These are phyloP conservation scores for Lodderomyces pseudojiufengensis DNA, from an alignment of 1,139 yeast genomes.

Conservation along the genomic window DNA sequence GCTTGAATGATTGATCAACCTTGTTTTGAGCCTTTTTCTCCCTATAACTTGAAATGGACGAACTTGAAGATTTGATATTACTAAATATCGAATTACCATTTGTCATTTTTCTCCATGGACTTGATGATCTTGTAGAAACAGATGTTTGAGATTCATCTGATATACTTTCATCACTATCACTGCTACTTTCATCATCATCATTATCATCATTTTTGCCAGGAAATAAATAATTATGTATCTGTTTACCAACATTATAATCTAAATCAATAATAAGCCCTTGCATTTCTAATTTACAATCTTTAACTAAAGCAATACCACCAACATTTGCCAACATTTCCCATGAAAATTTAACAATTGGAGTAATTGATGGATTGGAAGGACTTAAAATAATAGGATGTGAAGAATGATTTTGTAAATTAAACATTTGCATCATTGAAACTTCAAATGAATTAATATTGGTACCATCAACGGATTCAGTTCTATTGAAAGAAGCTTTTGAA, in stretches of 20 bases:
- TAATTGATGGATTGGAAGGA: constrained; percentile 36
- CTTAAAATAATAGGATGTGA: constrained; percentile 69
- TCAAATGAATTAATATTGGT: constrained; percentile 60
- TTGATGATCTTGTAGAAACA: constrained; percentile 4
- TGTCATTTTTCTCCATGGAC: constrained; percentile 1
- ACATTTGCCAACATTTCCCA: constrained; percentile 81
- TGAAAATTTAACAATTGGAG: constrained; percentile 48
- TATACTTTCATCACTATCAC: constrained; percentile 2
- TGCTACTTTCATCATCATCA: constrained; percentile 5
- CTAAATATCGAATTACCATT: constrained; percentile 1
- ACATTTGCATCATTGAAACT: constrained; percentile 64
- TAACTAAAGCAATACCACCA: constrained; percentile 74
- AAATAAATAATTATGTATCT: constrained; percentile 60
- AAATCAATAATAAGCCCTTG: constrained; percentile 71
- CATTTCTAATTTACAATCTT: constrained; percentile 46
- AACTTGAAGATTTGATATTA: constrained; percentile 1
- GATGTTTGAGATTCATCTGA: constrained; percentile 3
- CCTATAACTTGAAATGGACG: not conserved
- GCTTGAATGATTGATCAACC: constrained; percentile 8
- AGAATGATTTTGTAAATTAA: constrained; percentile 59
- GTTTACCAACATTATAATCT: constrained; percentile 65
- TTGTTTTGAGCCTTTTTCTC: constrained; percentile 4
- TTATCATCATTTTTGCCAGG: constrained; percentile 39
- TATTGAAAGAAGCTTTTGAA: constrained; percentile 57
- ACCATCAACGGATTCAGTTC: constrained; percentile 52